Evolutionary conservation across 495 filamentous ascomycete species (phyloP).

Genomic region (Trichoderma virens): DNA sequence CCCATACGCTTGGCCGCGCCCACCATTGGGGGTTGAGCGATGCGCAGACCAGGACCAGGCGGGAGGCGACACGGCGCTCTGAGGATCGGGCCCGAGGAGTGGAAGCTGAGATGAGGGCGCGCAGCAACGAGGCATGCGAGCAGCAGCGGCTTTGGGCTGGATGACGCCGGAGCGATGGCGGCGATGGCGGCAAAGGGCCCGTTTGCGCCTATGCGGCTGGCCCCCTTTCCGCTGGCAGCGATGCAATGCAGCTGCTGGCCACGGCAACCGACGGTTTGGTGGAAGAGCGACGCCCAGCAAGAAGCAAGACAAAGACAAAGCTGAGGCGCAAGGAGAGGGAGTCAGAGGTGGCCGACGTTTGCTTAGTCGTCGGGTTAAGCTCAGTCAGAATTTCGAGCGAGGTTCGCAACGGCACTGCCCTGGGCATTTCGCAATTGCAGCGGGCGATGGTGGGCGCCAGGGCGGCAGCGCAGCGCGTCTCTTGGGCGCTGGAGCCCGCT

Average conservation of each 20-base stretch:
- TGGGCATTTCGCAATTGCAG: neutral
- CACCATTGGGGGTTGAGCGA: neutral
- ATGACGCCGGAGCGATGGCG: neutral
- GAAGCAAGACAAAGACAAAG: neutral
- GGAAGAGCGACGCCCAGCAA: neutral
- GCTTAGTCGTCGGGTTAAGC: slow-evolving; percentile 3
- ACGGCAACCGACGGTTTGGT: neutral
- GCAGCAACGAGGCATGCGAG: slow-evolving; percentile 8
- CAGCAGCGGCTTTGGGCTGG: neutral
- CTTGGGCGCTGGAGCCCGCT: neutral
- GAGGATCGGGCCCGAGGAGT: neutral
- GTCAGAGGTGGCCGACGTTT: neutral
- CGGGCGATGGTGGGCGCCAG: neutral
- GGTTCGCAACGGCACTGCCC: neutral
- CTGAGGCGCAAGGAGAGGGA: neutral
- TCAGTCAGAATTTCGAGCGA: too few relatives aligned
- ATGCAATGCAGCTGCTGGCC: neutral
- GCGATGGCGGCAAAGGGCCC: neutral
- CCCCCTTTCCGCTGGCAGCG: neutral
- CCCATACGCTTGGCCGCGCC: neutral
- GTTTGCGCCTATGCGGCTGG: neutral
- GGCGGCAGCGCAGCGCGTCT: neutral
- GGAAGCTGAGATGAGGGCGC: neutral
- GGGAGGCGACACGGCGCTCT: neutral
- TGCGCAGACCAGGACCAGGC: neutral